These are phyloP conservation scores for Candolleomyces efflorescens DNA, from an alignment of 768 basidiomycete species.

Conservation along the genomic window DNA sequence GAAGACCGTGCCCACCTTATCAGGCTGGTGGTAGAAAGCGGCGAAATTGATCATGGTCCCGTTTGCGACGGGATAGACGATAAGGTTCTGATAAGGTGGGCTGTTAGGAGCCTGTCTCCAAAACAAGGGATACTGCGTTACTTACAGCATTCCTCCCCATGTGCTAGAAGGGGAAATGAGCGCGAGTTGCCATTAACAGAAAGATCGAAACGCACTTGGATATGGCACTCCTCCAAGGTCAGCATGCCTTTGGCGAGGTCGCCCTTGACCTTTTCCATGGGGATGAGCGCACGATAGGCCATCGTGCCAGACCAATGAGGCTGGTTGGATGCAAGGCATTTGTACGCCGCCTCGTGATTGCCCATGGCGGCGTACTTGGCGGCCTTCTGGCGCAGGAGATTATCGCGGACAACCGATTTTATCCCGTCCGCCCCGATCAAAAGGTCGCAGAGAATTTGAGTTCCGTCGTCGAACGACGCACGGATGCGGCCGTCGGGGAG, in stretches of 20 bases:
- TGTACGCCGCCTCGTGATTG: slow-evolving; percentile 6
- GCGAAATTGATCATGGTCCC: slow-evolving; percentile 47
- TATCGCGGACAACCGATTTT: slow-evolving; percentile 17
- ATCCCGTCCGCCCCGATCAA: slow-evolving; percentile 26
- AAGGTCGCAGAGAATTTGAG: slow-evolving; percentile 26
- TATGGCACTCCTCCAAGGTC: slow-evolving; percentile 13
- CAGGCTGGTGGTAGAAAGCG: slow-evolving; percentile 25
- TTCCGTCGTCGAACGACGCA: slow-evolving; percentile 22
- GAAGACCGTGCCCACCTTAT: slow-evolving; percentile 11
- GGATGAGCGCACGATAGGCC: slow-evolving; percentile 31
- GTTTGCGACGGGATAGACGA: slow-evolving; percentile 45
- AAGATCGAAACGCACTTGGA: slow-evolving; percentile 7
- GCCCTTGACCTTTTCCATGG: slow-evolving; percentile 17
- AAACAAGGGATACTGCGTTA: neutral
- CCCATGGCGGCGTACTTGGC: slow-evolving; percentile 6
- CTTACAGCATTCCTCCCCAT: slow-evolving; percentile 19
- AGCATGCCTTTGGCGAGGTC: slow-evolving; percentile 19
- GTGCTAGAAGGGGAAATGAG: slow-evolving; percentile 10
- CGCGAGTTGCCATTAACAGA: neutral
- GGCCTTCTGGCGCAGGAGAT: slow-evolving; percentile 12
- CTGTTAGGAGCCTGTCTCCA: neutral
- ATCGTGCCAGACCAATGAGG: slow-evolving; percentile 32
- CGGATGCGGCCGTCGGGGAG: slow-evolving; percentile 14
- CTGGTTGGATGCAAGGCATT: slow-evolving; percentile 12
- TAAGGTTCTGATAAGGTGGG: slow-evolving; percentile 31